These are phyloP conservation scores for Saccharomyces hybrid DNA, from an alignment of 1,139 yeast species.

Conservation along the genomic window DNA sequence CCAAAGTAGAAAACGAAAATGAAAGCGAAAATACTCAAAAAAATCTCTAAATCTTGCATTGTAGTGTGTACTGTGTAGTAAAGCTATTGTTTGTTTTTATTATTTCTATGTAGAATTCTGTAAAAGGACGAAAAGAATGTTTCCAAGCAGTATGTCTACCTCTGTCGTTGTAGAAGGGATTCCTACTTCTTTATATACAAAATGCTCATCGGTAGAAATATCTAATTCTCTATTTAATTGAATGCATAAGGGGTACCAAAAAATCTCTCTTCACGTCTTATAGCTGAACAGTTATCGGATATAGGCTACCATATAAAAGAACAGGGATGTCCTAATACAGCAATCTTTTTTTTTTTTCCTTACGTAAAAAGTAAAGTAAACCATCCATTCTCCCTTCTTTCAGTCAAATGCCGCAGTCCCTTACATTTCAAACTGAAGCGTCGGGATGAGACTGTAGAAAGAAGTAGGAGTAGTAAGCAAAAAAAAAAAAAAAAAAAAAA, in stretches of 20 bases:
- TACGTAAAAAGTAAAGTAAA: background rate
- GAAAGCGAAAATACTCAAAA: conserved; percentile 10
- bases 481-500: background rate
- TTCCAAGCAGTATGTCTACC: background rate
- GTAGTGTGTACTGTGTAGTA: background rate
- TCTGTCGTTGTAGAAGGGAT: background rate
- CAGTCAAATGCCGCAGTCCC: no score
- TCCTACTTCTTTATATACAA: background rate
- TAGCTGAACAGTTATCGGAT: background rate
- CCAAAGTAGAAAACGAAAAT: conserved; percentile 11
- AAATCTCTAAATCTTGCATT: conserved; percentile 12
- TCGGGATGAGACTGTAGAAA: no score
- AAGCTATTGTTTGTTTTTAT: background rate
- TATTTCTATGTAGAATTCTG: background rate
- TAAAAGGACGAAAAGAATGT: background rate
- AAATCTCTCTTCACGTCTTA: background rate
- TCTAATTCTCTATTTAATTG: background rate
- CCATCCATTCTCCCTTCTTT: no score
- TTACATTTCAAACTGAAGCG: no score
- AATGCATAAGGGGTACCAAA: background rate
- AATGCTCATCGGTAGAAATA: background rate
- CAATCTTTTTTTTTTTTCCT: background rate
- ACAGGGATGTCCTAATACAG: background rate
- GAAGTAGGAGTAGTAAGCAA: no score
- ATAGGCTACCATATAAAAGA: background rate